These are phyloP conservation scores for Carex littledalei DNA, from an alignment of 176 grass and related monocot species.

Conservation along the genomic window DNA sequence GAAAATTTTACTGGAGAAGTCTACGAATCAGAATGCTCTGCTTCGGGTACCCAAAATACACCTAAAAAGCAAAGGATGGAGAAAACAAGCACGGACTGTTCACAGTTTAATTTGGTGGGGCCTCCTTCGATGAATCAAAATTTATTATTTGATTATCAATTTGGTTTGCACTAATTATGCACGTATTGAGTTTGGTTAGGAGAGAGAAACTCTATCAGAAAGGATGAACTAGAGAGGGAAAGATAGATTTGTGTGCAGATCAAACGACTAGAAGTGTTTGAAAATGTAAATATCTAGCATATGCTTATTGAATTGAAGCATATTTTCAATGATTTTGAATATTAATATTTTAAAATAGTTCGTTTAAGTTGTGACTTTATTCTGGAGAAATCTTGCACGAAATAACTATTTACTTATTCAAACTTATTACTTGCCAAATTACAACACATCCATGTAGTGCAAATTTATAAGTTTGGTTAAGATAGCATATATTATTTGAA, in stretches of 20 bases:
- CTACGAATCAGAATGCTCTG: constrained; percentile 14
- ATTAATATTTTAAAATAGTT: constrained; percentile 4
- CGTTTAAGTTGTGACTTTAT: background rate
- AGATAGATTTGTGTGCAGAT: background rate
- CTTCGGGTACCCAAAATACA: constrained; percentile 7
- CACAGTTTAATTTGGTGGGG: constrained; percentile 16
- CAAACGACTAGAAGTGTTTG: background rate
- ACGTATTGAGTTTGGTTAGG: constrained; percentile 14
- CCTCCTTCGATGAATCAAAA: constrained; percentile 7
- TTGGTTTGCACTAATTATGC: background rate
- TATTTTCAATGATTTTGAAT: constrained; percentile 22
- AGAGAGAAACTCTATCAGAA: background rate
- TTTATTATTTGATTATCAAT: constrained; percentile 10
- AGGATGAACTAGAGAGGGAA: background rate
- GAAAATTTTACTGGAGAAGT: constrained; percentile 8
- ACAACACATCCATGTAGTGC: background rate
- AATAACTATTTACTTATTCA: constrained; percentile 5
- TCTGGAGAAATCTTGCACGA: constrained; percentile 12
- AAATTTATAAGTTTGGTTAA: background rate
- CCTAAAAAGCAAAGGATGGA: constrained; percentile 12
- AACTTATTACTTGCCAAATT: background rate
- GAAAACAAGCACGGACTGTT: background rate
- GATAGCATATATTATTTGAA: background rate
- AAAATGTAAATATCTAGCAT: constrained; percentile 23
- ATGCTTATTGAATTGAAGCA: constrained; percentile 17